These are phyloP conservation scores for Stachybotrys elegans DNA, from an alignment of 2,329 filamentous ascomycete species.

Conservation along the genomic window DNA sequence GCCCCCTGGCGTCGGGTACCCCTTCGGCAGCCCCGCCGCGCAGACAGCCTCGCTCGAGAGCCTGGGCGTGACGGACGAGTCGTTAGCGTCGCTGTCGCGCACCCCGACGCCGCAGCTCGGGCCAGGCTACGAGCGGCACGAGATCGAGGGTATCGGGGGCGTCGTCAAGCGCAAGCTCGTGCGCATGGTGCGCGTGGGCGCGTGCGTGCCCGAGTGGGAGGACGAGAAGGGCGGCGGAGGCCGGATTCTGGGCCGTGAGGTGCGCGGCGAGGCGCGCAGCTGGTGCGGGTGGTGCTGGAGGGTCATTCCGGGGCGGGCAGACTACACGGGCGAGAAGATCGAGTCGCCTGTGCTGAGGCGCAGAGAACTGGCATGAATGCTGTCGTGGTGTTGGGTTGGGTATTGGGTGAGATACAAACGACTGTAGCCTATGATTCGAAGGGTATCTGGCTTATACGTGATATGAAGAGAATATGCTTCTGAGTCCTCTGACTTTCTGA, in stretches of 20 bases:
- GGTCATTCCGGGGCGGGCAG: slow-evolving; percentile 58
- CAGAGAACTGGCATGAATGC: not conserved
- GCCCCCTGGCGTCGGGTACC: slow-evolving; percentile 11
- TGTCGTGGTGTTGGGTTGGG: too few species aligned
- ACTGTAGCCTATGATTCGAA: too few species aligned
- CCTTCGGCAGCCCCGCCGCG: slow-evolving; percentile 11
- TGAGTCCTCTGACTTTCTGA: too few species aligned
- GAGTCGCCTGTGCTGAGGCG: slow-evolving; percentile 12
- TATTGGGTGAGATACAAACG: too few species aligned
- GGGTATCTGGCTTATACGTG: too few species aligned
- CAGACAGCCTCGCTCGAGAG: slow-evolving; percentile 22
- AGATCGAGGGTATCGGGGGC: slow-evolving; percentile 87
- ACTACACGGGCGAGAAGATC: slow-evolving; percentile 22
- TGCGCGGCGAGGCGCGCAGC: slow-evolving; percentile 62
- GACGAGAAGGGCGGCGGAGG: slow-evolving; percentile 61
- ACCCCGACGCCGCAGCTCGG: slow-evolving; percentile 49
- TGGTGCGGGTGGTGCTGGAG: slow-evolving; percentile 93
- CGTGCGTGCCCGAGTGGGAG: slow-evolving; percentile 79
- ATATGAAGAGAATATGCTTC: too few species aligned
- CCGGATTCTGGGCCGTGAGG: slow-evolving; percentile 65
- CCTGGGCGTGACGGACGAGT: slow-evolving; percentile 21
- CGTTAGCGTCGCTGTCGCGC: slow-evolving; percentile 15
- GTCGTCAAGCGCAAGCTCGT: slow-evolving; percentile 85
- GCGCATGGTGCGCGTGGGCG: slow-evolving; percentile 73
- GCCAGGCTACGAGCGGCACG: slow-evolving; percentile 76